phyloP scores from a whole-genome alignment of 108 stramenopile genomes.

The Cyclostephanos invisitatus region DNA sequence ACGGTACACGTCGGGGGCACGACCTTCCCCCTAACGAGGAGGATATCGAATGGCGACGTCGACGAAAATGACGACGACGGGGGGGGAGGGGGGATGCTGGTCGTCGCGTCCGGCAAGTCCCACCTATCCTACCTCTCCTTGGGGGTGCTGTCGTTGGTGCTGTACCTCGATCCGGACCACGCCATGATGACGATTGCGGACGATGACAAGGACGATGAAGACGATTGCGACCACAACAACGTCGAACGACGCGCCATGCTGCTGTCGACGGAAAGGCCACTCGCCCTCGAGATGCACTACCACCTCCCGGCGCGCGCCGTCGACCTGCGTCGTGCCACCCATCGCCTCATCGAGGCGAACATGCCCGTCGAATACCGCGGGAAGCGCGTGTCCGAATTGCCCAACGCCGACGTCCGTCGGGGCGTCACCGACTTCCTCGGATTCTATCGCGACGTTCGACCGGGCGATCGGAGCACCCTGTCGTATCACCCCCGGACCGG shows the following conservation, averaged over 20 bases:
- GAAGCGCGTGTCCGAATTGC: background rate
- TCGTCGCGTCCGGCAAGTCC: slow-evolving; percentile 30
- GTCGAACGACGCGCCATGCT: too few species aligned
- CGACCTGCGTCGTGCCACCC: slow-evolving; percentile 34
- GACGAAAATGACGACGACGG: background rate
- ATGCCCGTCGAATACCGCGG: background rate
- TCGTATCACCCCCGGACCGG: slow-evolving; percentile 3
- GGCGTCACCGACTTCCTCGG: slow-evolving; percentile 3
- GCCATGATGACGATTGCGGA: background rate
- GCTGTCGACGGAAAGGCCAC: background rate
- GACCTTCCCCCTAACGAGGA: slow-evolving; percentile 1
- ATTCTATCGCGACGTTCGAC: slow-evolving; percentile 17
- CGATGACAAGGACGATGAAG: background rate
- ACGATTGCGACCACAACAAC: background rate
- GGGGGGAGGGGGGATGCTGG: background rate
- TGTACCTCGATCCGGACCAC: slow-evolving; percentile 26
- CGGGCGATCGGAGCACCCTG: slow-evolving; percentile 32
- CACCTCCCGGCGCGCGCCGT: slow-evolving; percentile 32
- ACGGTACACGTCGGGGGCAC: background rate
- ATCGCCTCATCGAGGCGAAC: slow-evolving; percentile 19
- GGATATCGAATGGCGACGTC: background rate
- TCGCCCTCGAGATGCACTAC: slow-evolving; percentile 37
- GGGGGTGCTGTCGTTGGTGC: slow-evolving; percentile 25
- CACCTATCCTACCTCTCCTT: slow-evolving; percentile 30
- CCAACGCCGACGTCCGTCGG: background rate